Evolutionary conservation across 192 early-diverging fungal genomes (phyloP).

Genomic region (Cetraspora pellucida): DNA sequence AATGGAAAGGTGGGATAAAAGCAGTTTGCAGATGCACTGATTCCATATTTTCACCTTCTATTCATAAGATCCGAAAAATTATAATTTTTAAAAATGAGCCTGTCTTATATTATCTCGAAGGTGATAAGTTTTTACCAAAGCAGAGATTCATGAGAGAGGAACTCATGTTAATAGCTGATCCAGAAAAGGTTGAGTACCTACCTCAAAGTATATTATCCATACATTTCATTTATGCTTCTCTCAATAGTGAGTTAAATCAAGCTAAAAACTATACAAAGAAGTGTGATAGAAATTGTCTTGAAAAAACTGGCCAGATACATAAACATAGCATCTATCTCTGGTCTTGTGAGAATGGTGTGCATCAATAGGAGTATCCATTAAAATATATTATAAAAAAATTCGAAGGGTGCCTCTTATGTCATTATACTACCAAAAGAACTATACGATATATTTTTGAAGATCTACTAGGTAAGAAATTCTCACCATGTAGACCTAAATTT

Average conservation of each 20-base stretch:
- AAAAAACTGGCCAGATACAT: not conserved
- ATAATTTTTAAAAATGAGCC: too few species aligned
- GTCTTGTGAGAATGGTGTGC: too few species aligned
- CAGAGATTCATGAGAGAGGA: conserved; percentile 21
- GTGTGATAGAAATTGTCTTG: too few species aligned
- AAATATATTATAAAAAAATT: not conserved
- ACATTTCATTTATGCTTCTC: not conserved
- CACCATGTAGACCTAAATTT: too few species aligned
- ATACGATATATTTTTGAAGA: conserved; percentile 26
- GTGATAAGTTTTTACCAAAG: conserved; percentile 13
- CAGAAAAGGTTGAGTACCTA: conserved; percentile 3
- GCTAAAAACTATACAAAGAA: too few species aligned
- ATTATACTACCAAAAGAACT: not conserved
- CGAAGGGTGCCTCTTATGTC: conserved; percentile 17
- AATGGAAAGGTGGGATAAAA: too few species aligned
- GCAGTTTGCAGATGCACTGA: too few species aligned
- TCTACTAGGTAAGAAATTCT: conserved; percentile 15
- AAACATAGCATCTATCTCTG: not conserved
- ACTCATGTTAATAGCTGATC: conserved; percentile 4
- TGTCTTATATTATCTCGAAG: too few species aligned
- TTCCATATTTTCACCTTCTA: too few species aligned
- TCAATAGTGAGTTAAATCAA: too few species aligned
- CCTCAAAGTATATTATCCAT: not conserved
- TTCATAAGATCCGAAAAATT: too few species aligned
- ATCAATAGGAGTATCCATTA: too few species aligned